Evolutionary conservation across 2,329 filamentous ascomycete genomes (phyloP).

Genomic region (Arthrobotrys entomopaga): DNA sequence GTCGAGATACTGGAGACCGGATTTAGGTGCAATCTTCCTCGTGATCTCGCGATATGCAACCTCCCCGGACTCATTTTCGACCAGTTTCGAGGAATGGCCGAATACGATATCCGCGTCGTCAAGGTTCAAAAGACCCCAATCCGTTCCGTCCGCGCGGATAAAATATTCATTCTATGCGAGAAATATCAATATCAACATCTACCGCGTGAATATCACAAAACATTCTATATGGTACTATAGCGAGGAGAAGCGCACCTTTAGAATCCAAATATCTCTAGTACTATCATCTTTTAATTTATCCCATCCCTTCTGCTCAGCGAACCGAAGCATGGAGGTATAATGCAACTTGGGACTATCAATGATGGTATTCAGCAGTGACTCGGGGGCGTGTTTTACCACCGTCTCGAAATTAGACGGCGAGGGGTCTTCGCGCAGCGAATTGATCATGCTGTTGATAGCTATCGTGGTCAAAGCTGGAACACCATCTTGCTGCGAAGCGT

Average conservation of each 20-base stretch:
- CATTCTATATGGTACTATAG: not conserved
- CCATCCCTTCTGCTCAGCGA: conserved; percentile 51
- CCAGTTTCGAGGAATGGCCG: conserved; percentile 36
- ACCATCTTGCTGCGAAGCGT: conserved; percentile 3
- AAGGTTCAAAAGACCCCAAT: conserved; percentile 55
- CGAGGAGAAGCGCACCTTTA: conserved; percentile 24
- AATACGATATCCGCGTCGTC: conserved; percentile 53
- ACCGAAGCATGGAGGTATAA: conserved; percentile 56
- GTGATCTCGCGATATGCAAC: conserved; percentile 38
- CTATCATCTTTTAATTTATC: conserved; percentile 55
- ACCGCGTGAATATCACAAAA: not conserved
- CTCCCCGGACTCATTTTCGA: conserved; percentile 33
- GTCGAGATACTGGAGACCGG: conserved; percentile 56
- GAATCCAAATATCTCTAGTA: conserved; percentile 56
- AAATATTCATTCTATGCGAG: conserved; percentile 53
- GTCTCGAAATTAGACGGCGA: conserved; percentile 44
- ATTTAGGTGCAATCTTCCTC: conserved; percentile 52
- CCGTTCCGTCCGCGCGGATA: conserved; percentile 53
- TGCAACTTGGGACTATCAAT: conserved; percentile 55
- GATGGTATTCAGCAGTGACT: conserved; percentile 37
- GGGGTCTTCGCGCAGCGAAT: conserved; percentile 48
- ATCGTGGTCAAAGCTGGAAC: conserved; percentile 50
- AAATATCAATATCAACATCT: not conserved
- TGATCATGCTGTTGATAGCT: conserved; percentile 53
- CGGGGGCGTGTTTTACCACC: conserved; percentile 49